Evolutionary conservation across 495 filamentous ascomycete species (phyloP).

Genomic region (Bacidia rubella): DNA sequence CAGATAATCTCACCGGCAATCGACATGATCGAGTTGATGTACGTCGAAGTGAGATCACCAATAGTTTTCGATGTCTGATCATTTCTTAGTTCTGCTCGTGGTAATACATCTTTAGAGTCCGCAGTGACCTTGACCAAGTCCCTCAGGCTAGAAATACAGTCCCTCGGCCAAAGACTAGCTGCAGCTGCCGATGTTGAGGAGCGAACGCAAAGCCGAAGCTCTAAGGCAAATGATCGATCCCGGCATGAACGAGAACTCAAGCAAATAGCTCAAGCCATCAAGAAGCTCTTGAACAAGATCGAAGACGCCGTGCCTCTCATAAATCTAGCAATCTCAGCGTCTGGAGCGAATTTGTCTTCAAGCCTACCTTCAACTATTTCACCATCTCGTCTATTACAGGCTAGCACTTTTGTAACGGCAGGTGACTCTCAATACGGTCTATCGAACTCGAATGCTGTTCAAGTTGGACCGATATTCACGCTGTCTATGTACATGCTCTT

Average conservation of each 20-base stretch:
- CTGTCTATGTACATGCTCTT: conserved; percentile 97
- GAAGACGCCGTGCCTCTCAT: conserved; percentile 91
- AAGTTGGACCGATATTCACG: conserved; percentile 79
- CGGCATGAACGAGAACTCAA: conserved; percentile 49
- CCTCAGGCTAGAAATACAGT: conserved; percentile 78
- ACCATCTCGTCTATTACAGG: conserved; percentile 81
- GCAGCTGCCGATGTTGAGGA: conserved; percentile 58
- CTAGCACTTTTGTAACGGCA: conserved; percentile 79
- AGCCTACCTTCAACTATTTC: conserved; percentile 72
- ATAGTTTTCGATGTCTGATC: conserved; percentile 11
- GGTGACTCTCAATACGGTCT: conserved; percentile 75
- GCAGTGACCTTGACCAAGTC: conserved; percentile 76
- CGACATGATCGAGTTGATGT: conserved; percentile 90
- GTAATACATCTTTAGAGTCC: conserved; percentile 88
- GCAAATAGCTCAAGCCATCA: conserved; percentile 61
- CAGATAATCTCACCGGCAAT: conserved; percentile 86
- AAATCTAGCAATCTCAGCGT: conserved; percentile 90
- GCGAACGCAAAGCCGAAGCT: conserved; percentile 33
- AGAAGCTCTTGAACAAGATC: conserved; percentile 59
- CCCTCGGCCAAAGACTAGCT: conserved; percentile 63
- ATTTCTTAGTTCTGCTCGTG: conserved; percentile 57
- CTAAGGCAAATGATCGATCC: conserved; percentile 33
- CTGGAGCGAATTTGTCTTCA: conserved; percentile 73
- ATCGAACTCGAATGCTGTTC: conserved; percentile 48
- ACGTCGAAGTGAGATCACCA: conserved; percentile 16